Base-by-base conservation (phyloP, 495 filamentous ascomycete genomes). In the Talaromyces adpressus region DNA sequence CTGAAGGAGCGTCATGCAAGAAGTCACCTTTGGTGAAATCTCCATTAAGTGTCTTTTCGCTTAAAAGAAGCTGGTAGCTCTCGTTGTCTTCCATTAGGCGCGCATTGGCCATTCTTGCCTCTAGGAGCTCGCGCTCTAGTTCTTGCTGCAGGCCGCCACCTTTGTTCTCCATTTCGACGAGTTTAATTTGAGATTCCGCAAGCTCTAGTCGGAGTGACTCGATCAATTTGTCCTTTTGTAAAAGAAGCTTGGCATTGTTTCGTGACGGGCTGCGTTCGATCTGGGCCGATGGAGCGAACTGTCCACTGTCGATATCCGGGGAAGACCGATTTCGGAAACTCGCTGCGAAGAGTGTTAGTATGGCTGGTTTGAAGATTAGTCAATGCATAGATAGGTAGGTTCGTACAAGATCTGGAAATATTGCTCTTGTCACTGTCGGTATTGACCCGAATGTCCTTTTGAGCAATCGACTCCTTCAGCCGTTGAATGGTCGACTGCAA, bases 41-140 rank as follows among this genome's bases (percentile, higher is more conserved):
- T 27, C 94, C 94, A 65, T 96, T 95, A 45, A 98, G 81, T 0
- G 94, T 97, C 77, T 91, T 90, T 69, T 97, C 92, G 65, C 89
- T 90, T 2, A 98, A 86, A 2, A 98, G 85, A 20, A 98, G 83
- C 71, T 98, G 94, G 71, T 94, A 98, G 72, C 91, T 96, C 72
- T 98, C 94, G 68, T 97, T 97, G 73, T 98, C 94, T 75, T 98
- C 94, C 91, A 97, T 94, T 61, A 98, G 75, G 39, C 93, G 85
- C 36, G 94, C 93, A 68, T 98, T 98, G 54, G 91, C 88, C 87
- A 97, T 92, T 25, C 91, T 89, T 29, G 91, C 88, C 65, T 97
- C 94, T 67, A 96, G 83, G 47, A 98, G 84, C 62, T 87, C 84
- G 65, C 88, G 89, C 77, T 98, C 94, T 32, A 98, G 81, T 69